Base-by-base conservation (phyloP, 1,284 basidiomycete genomes). In the Salmacisia buchloeana region DNA sequence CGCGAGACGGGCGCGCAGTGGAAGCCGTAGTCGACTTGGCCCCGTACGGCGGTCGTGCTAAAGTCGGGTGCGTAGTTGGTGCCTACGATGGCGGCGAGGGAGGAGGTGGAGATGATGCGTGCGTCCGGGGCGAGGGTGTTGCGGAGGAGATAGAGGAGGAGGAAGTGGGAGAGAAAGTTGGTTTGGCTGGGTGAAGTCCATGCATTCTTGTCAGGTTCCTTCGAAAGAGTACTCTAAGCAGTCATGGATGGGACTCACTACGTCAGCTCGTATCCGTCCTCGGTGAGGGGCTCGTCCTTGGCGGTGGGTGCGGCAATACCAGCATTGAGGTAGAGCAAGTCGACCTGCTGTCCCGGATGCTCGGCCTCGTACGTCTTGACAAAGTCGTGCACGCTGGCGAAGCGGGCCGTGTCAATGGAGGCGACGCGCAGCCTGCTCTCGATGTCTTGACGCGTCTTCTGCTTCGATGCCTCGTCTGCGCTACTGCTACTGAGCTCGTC, bases 141-240 rank as follows among this genome's bases (percentile, higher is more conserved):
- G 15, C 29, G 27, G 13, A 54, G 49, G 27, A 54, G 29, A 31
- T 54, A 31, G 1, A 54, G 27, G 13, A 54, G 49, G 10, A 54
- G 49, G 29, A 54, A 54, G 27, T 54, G 49, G 49, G 29, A 27
- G 4, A 54, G 27, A n/a, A 54, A 54, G 29, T 54, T 54, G 49
- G 27, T 29, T 54, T 54, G 49, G 4, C 49, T 54, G 49, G 15
- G 29, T 6, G 27, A 43, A n/a, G n/a, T 21, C 18, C 6, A 43
- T 5, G 18, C 4, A 5, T 5, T 4, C 15, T 43, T 15, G 23
- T 15, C 39, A 43, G 5, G 39, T 18, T 5, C 18, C 15, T n/a
- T n/a, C n/a, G n/a, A 9, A 21, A 15, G 39, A 21, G 15, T n/a
- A 43, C 5, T 5, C 15, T 15, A 18, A 18, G 39, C 23, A 10